These are phyloP conservation scores for Annona squamosa DNA, from an alignment of 164 flowering plant species.

Conservation along the genomic window DNA sequence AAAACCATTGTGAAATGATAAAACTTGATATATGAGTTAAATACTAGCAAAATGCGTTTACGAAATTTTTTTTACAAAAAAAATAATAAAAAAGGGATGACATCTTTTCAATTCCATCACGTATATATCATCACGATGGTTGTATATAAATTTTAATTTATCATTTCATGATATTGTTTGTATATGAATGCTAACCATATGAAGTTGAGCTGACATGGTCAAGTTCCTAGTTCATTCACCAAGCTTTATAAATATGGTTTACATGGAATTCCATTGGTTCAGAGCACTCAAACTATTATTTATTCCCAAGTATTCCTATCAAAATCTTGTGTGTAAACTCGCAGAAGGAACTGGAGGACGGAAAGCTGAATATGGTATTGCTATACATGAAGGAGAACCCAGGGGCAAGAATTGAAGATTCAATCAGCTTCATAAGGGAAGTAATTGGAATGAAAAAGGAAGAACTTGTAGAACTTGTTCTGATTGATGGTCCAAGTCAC, in stretches of 20 bases:
- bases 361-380: conserved; percentile 29
- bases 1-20: no score
- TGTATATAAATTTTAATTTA: no score
- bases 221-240: not conserved
- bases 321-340: not conserved
- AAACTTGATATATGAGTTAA: no score
- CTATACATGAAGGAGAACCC: conserved; percentile 31
- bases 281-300: not conserved
- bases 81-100: no score
- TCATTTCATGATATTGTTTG: no score
- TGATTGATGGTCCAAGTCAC: conserved; percentile 16
- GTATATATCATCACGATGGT: no score
- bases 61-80: no score
- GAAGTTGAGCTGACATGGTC: not conserved
- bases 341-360: conserved; percentile 41
- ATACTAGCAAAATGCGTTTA: no score
- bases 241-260: not conserved
- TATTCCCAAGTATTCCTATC: not conserved
- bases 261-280: not conserved
- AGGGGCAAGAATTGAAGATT: conserved; percentile 21
- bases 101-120: no score
- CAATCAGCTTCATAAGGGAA: conserved; percentile 18
- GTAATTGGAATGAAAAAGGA: conserved; percentile 21
- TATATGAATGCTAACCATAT: no score
- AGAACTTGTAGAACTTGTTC: conserved; percentile 29